Base-by-base conservation (phyloP, 1,139 yeast species). In the Pneumocystis wakefieldiae region DNA sequence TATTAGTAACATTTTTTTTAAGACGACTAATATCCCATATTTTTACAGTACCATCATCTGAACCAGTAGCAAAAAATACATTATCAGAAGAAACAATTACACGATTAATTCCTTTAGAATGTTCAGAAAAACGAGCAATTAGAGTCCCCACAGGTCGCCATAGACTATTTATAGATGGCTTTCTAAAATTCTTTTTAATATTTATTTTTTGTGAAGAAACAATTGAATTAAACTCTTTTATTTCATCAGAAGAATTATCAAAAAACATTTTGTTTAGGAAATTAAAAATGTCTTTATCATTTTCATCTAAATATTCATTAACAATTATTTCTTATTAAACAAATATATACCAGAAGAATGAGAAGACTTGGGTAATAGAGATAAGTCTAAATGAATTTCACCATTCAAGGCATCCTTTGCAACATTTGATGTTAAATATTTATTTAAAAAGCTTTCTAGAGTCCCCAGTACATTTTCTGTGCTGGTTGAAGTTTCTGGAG, bases 1-100 rank as follows among this genome's bases (percentile, higher is more conserved):
- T 78, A 59, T 85, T 83, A 2, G 84, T 78, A 1, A 84, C 83
- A 62, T 84, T 85, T 66, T 80, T 81, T 64, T 85, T 90, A 59
- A 91, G 74, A 65, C 84, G 81, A 15, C 76, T 71, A 1, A 84
- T 75, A 69, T 89, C 95, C 97, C 97, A 92, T 0, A 92, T 74
- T 67, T 83, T 85, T 59, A 92, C 70, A 1, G 75, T 70, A 0
- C 97, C 97, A 61, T 80, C 98, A 74, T 92, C 98, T 3, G 94
- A 87, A 2, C 91, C 96, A 0, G 94, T 85, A 1, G 89, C 76
- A 68, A 92, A 85, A 69, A 82, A 86, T 57, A 81, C 81, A 28
- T 83, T 80, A 59, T 85, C 83, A 0, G 89, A 86, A 12, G 76
- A 70, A 0, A 81, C 80, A 2, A 79, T 80, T 10, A 90, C 73